Evolutionary conservation across 306 rosid genomes (phyloP), one percentile per base, ranked within the genome.

Genomic region (Lathyrus oleraceus): DNA sequence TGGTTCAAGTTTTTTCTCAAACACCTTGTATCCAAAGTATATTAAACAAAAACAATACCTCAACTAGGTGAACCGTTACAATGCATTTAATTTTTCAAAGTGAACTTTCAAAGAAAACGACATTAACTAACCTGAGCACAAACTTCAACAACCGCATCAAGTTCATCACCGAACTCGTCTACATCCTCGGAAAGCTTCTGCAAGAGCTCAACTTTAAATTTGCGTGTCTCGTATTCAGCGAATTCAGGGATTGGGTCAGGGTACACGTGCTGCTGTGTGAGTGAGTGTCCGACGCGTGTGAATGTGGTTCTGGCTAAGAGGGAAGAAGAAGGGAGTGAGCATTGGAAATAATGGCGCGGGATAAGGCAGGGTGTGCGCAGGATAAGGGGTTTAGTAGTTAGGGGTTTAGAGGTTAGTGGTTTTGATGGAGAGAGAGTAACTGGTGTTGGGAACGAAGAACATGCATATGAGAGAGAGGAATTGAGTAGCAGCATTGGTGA

Each of bases 171-270:
- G 48, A 88, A 91, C 27, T 77, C 87, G 21, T 81, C 86, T 19
- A 48, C 76, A 61, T 87, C 81, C 70, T 76, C 68, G 0, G 65
- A 75, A 9, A 85, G 91, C 87, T 77, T 89, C 57, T 72, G 74
- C 20, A 72, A 45, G 54, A 87, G 82, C 70, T 81, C 82, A 60
- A 62, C 79, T 79, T 61, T 76, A 74, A 91, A 91, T 80, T 84
- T 87, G 61, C 14, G 77, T 36, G 91, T 87, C 76, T 91, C 96
- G 15, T 25, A 35, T 65, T 71, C 28, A 23, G 91, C 85, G 6
- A 91, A 88, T 61, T 85, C 75, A 4, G 92, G 89, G 67, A 54
- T 56, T 38, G 97, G 88, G 85, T 86, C 83, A 1, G 87, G 87
- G 78, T 88, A 88, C 40, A 75, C 79, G 70, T 76, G 79, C 36